A percentile compares a stretch with the other conserved stretches of the same genome.
Conservation (phyloP, 1,284 basidiomycete genomes). For the Dichomitus squalens region DNA sequence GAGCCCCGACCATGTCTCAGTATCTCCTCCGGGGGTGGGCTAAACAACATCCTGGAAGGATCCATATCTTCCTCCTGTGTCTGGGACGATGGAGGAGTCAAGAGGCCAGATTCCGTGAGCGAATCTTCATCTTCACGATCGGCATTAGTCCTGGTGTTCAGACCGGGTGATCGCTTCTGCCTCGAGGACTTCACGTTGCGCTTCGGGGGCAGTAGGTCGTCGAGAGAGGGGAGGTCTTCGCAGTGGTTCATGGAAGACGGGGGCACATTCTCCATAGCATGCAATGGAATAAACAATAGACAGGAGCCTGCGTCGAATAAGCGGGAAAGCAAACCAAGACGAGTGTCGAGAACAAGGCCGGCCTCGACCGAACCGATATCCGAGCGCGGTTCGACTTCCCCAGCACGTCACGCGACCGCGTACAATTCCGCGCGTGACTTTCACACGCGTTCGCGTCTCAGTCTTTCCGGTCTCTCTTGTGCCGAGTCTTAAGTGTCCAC, state of each 20-base stretch:
- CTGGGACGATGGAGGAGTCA: slow-evolving; percentile 34
- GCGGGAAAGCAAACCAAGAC: slow-evolving; percentile 1
- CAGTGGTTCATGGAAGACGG: slow-evolving; percentile 8
- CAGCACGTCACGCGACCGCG: slow-evolving; percentile 17
- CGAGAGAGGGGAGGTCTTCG: slow-evolving; percentile 19
- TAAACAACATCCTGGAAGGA: slow-evolving; percentile 40
- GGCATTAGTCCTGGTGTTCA: slow-evolving; percentile 12
- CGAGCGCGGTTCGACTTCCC: slow-evolving; percentile 4
- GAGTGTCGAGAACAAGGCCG: slow-evolving; percentile 1
- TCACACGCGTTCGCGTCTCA: slow-evolving; percentile 2
- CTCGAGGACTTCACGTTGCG: slow-evolving; percentile 27
- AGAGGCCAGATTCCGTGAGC: slow-evolving; percentile 25
- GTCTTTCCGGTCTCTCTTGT: not conserved
- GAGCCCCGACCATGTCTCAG: slow-evolving; percentile 26
- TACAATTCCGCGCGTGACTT: slow-evolving; percentile 4
- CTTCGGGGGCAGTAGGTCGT: slow-evolving; percentile 15
- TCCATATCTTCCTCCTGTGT: slow-evolving; percentile 25
- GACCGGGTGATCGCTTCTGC: slow-evolving; percentile 22
- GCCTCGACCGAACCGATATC: slow-evolving; percentile 5
- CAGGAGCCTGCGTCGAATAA: not conserved
- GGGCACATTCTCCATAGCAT: slow-evolving; percentile 25
- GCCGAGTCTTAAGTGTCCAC: no score
- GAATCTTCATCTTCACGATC: slow-evolving; percentile 17
- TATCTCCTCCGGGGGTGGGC: slow-evolving; percentile 48
- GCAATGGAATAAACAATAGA: not conserved